Conservation (phyloP, 2,329 filamentous ascomycete genomes). For the Aspergillus piperis region DNA sequence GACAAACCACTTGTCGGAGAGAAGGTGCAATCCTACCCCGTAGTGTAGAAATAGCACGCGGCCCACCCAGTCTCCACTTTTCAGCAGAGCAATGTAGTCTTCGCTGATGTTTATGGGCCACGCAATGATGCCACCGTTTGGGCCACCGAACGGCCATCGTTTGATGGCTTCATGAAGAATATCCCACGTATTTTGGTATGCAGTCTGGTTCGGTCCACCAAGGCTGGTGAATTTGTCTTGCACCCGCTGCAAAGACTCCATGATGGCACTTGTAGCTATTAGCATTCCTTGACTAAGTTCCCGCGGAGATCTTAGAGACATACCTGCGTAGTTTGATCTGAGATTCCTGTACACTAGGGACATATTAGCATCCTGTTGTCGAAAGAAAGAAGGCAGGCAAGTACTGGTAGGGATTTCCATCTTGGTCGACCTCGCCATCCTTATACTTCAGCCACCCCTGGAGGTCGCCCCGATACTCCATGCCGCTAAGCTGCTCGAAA, state of each 20-base stretch:
- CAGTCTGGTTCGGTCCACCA: constrained; percentile 13
- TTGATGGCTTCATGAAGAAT: constrained; percentile 28
- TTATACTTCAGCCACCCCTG: constrained; percentile 29
- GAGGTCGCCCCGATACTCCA: constrained; percentile 26
- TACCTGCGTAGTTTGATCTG: constrained; percentile 21
- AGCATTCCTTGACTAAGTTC: background rate
- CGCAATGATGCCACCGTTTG: constrained; percentile 33
- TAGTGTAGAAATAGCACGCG: constrained; percentile 35
- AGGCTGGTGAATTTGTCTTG: constrained; percentile 6
- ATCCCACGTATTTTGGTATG: constrained; percentile 30
- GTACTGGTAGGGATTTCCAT: constrained; percentile 14
- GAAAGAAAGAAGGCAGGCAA: background rate
- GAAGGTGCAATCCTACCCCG: constrained; percentile 33
- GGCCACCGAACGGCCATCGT: constrained; percentile 31
- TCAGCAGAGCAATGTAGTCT: constrained; percentile 26
- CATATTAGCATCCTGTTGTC: background rate
- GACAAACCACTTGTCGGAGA: constrained; percentile 37
- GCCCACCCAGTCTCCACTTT: constrained; percentile 34
- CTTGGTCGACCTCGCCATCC: constrained; percentile 14
- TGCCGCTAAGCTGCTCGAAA: constrained; percentile 27
- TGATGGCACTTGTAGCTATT: constrained; percentile 23
- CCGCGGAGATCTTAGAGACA: background rate
- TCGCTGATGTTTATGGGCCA: constrained; percentile 35
- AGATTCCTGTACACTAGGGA: constrained; percentile 11
- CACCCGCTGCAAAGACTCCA: constrained; percentile 27